These are phyloP conservation scores for Ceratocystis diversiconidia DNA, from an alignment of 2,329 filamentous ascomycete genomes.

Conservation along the genomic window DNA sequence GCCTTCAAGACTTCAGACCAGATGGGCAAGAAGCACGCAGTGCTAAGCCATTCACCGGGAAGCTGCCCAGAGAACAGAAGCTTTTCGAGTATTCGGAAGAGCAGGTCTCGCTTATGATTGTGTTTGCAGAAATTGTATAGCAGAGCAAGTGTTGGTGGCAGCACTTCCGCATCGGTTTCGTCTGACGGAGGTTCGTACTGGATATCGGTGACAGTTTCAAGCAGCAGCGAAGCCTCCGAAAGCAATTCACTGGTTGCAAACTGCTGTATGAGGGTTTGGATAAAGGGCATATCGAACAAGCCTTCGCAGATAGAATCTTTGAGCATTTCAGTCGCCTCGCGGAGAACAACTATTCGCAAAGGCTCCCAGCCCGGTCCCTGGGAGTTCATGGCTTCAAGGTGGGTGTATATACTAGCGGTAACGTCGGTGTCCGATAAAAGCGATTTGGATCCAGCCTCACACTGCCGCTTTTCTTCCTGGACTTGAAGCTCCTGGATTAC, in stretches of 20 bases:
- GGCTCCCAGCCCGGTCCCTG: conserved; percentile 25
- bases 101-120: conserved; percentile 10
- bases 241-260: conserved; percentile 23
- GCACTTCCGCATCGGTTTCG: conserved; percentile 4
- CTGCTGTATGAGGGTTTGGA: conserved; percentile 23
- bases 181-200: conserved; percentile 9
- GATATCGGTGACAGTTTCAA: conserved; percentile 6
- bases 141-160: conserved; percentile 1
- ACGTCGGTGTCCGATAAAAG: background rate
- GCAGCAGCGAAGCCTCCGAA: conserved; percentile 22
- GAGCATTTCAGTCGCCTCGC: conserved; percentile 24
- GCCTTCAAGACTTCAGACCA: conserved; percentile 16
- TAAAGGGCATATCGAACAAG: conserved; percentile 21
- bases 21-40: conserved; percentile 14
- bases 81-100: conserved; percentile 15
- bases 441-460: conserved; percentile 21
- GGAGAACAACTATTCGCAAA: conserved; percentile 25
- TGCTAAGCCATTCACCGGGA: conserved; percentile 18
- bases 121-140: conserved; percentile 16
- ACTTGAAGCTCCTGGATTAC: conserved; percentile 8
- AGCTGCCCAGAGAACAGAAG: conserved; percentile 13
- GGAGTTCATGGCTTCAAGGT: conserved; percentile 25
- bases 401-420: conserved; percentile 25
- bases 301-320: conserved; percentile 24
- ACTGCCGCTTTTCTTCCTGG: conserved; percentile 21